Evolutionary conservation across 2,329 filamentous ascomycete species (phyloP).

Genomic region (Pyricularia sp.): DNA sequence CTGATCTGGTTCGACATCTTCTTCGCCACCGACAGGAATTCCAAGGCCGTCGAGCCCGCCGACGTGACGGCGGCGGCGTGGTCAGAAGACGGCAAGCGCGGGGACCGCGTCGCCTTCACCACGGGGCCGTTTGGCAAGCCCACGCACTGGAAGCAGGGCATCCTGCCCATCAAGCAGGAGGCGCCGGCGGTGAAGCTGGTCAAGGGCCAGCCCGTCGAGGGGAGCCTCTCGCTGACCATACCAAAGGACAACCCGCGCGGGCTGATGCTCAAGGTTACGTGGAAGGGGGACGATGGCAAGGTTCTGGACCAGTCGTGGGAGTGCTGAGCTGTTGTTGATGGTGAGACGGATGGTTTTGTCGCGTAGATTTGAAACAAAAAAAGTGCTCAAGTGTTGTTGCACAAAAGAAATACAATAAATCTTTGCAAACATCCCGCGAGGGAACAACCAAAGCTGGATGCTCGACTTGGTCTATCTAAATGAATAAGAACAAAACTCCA

Average conservation of each 20-base stretch:
- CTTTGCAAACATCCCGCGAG: background rate
- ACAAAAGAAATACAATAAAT: background rate
- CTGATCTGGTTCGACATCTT: constrained; percentile 92
- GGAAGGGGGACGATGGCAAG: constrained; percentile 36
- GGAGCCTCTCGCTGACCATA: constrained; percentile 62
- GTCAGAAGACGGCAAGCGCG: constrained; percentile 36
- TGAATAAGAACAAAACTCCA: background rate
- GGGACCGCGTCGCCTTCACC: constrained; percentile 71
- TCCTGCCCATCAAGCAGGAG: constrained; percentile 59
- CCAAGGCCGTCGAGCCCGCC: constrained; percentile 38
- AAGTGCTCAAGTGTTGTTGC: too few relatives aligned
- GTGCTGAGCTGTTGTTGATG: constrained; percentile 9
- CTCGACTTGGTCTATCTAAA: background rate
- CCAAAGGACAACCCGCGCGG: constrained; percentile 61
- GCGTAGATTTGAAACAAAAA: too few relatives aligned
- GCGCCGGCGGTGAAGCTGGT: constrained; percentile 35
- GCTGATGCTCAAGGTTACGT: constrained; percentile 54
- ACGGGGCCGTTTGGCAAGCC: constrained; percentile 68
- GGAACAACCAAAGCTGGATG: too few relatives aligned
- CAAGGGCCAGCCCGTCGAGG: constrained; percentile 49
- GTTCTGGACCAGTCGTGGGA: constrained; percentile 38
- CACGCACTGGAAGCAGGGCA: constrained; percentile 87
- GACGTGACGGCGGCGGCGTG: constrained; percentile 52
- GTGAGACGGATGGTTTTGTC: constrained; percentile 23
- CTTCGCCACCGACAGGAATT: constrained; percentile 55